Base-by-base conservation (phyloP, 2,329 filamentous ascomycete genomes). In the Geosmithia morbida region DNA sequence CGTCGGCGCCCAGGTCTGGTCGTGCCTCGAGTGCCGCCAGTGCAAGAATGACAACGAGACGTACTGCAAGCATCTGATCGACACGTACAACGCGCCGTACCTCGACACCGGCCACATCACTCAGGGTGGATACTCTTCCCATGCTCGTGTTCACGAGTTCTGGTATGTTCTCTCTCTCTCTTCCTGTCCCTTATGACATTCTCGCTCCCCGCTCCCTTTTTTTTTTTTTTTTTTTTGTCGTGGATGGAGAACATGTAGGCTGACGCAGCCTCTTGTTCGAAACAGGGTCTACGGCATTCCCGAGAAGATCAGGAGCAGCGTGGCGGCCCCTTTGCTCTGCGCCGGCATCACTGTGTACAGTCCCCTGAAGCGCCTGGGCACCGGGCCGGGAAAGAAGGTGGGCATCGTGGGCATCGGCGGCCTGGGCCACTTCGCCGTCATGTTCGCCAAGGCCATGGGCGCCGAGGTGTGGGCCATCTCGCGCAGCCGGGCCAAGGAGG, bases 271-370 rank as follows among this genome's bases (percentile, higher is more conserved):
- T n/a, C n/a, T n/a, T n/a, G n/a, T n/a, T n/a, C n/a, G 10, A 37
- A 2, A 13, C 51, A 75, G 71, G 73, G 73, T 76, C 43, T 79
- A 77, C 59, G 83, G 83, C 57, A 89, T 94, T 52, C 87, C 87
- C 37, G 85, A 88, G 30, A 77, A 71, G 46, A 73, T 94, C 43
- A 56, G 69, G 10, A 75, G 71, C 53, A 63, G 67, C 48, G 65
- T 81, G 46, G 85, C 81, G 1, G 87, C 85, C 2, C 85, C 84
- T 10, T 87, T 89, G 83, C 74, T 92, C 54, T 94, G 87, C 64
- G 87, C 85, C 41, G 87, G 87, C 52, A 72, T 94, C 53, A 94
- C 87, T 3, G 79, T 80, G 50, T 94, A 81, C 68, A 83, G 77
- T 50, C 87, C 87, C 1, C 72, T 94, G 14, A 81, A 85, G 52